Conservation (phyloP, 305 asterid species). For the Rubia balearica region DNA sequence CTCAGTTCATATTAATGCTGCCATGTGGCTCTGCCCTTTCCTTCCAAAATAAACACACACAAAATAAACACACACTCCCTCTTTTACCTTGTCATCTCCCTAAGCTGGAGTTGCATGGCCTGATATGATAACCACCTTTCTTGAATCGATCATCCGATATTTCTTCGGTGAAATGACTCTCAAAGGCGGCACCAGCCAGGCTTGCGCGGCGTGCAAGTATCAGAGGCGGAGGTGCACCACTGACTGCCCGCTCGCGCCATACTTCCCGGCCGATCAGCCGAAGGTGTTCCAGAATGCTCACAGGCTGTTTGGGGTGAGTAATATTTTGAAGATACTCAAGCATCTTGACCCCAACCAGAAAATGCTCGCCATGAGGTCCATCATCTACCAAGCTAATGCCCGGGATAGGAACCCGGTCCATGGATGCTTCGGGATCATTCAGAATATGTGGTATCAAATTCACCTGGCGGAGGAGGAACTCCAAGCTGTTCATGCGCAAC, state of each 20-base stretch:
- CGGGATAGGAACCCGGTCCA: conserved; percentile 62
- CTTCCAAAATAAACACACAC: not conserved
- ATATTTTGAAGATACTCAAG: conserved; percentile 55
- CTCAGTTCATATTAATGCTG: conserved; percentile 26
- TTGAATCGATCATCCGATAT: not conserved
- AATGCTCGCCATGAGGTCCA: conserved; percentile 59
- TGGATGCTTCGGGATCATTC: conserved; percentile 57
- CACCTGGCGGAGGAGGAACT: conserved; percentile 59
- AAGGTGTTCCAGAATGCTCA: conserved; percentile 74
- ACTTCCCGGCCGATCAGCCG: conserved; percentile 81
- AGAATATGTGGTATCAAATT: conserved; percentile 37
- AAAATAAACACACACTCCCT: not conserved
- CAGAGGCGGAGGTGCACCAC: conserved; percentile 74
- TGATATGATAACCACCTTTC: not conserved
- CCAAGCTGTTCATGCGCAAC: conserved; percentile 50
- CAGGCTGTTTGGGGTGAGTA: conserved; percentile 71
- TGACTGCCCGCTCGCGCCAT: conserved; percentile 78
- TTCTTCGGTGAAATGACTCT: conserved; percentile 46
- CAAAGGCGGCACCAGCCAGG: conserved; percentile 91
- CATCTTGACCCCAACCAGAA: conserved; percentile 56
- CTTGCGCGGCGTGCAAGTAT: conserved; percentile 95
- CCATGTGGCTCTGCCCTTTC: conserved; percentile 13
- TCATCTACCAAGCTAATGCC: conserved; percentile 56
- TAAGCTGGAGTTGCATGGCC: not conserved
- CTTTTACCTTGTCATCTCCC: not conserved